Conservation (phyloP, 345 rosid genomes). For the Trapa incisa region DNA sequence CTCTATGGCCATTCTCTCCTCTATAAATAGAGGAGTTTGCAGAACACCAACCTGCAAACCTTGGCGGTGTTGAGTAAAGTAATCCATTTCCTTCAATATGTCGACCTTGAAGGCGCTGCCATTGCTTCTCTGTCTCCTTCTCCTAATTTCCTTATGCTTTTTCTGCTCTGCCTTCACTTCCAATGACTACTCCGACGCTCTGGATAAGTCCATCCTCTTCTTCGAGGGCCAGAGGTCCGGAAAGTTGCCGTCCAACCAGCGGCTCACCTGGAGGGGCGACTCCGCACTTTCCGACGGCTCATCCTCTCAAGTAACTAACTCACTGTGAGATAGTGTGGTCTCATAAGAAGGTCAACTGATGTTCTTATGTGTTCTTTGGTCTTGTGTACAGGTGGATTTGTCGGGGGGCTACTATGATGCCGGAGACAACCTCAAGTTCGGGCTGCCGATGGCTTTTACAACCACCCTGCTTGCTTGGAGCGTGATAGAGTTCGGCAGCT, state of each 20-base stretch:
- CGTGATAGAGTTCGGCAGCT: slow-evolving; percentile 55
- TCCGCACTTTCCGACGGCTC: slow-evolving; percentile 59
- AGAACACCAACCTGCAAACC: not conserved
- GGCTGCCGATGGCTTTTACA: slow-evolving; percentile 72
- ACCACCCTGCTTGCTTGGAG: slow-evolving; percentile 66
- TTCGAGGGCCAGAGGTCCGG: slow-evolving; percentile 77
- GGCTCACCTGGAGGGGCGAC: slow-evolving; percentile 43
- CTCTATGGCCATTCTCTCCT: too few species aligned
- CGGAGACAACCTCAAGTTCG: slow-evolving; percentile 70
- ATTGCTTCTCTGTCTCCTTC: slow-evolving; percentile 8
- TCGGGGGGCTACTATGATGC: slow-evolving; percentile 83
- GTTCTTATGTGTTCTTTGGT: slow-evolving; percentile 5
- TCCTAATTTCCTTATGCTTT: slow-evolving; percentile 10
- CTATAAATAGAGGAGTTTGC: not conserved
- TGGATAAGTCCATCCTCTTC: slow-evolving; percentile 51
- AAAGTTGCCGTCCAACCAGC: slow-evolving; percentile 39
- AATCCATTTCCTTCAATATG: not conserved
- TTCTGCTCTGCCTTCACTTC: slow-evolving; percentile 34
- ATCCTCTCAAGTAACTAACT: slow-evolving; percentile 25
- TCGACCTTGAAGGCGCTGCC: slow-evolving; percentile 1
- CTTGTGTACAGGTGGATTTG: slow-evolving; percentile 36
- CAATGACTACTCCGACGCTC: slow-evolving; percentile 47
- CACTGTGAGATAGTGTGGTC: not conserved
- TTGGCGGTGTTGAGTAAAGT: not conserved
- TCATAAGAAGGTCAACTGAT: not conserved